Conservation (phyloP, 2,329 filamentous ascomycete genomes). For the Magnaporthales sp. region DNA sequence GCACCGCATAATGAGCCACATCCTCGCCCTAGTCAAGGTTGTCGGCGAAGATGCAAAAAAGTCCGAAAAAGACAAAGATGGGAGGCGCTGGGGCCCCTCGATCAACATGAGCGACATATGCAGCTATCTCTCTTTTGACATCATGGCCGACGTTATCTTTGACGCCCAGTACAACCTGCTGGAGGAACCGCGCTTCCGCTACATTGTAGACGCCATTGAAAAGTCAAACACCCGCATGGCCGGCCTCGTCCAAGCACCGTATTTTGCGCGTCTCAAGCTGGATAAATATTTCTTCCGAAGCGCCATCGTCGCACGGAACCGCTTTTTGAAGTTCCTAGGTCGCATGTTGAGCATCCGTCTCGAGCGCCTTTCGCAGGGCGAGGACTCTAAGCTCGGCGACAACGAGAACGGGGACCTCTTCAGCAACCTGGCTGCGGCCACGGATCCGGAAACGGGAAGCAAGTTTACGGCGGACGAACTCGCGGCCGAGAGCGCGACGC, state of each 20-base stretch:
- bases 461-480: conserved; percentile 58
- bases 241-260: conserved; percentile 65
- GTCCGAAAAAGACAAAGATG: conserved; percentile 21
- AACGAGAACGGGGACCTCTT: conserved; percentile 63
- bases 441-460: conserved; percentile 61
- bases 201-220: conserved; percentile 42
- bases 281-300: conserved; percentile 60
- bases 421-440: conserved; percentile 63
- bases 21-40: conserved; percentile 56
- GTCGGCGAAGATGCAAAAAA: conserved; percentile 27
- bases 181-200: conserved; percentile 50
- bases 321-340: conserved; percentile 65
- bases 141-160: conserved; percentile 51
- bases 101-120: conserved; percentile 57
- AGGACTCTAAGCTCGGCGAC: too few relatives aligned
- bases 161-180: conserved; percentile 56
- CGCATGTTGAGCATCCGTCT: conserved; percentile 37
- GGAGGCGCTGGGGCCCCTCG: conserved; percentile 42
- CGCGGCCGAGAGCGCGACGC: conserved; percentile 13
- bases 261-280: conserved; percentile 53
- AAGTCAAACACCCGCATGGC: not conserved
- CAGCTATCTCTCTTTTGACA: conserved; percentile 54
- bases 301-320: conserved; percentile 56
- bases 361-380: too few relatives aligned
- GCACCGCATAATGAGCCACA: conserved; percentile 54